phyloP scores from a whole-genome alignment of 140 eudicot genomes.

The Ambrosia hybrid region DNA sequence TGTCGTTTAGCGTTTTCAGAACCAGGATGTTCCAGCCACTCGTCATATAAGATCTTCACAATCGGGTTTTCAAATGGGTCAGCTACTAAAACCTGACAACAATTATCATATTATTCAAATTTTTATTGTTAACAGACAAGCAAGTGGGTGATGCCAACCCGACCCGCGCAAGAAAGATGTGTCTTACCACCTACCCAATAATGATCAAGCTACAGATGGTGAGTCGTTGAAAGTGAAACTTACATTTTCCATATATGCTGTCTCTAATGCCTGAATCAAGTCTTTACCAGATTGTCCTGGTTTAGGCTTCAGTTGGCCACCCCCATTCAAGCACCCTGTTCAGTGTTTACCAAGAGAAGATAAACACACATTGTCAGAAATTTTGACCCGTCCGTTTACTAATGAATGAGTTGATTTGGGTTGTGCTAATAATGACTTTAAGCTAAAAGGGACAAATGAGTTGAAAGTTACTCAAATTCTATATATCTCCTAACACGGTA shows the following conservation, averaged over 20 bases:
- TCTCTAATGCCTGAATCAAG: conserved; percentile 70
- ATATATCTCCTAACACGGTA: neutral
- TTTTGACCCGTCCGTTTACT: neutral
- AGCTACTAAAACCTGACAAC: conserved; percentile 51
- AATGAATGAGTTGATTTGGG: neutral
- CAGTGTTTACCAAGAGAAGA: conserved; percentile 23
- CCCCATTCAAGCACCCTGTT: conserved; percentile 97
- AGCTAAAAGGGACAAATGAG: neutral
- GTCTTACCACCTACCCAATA: too few relatives aligned
- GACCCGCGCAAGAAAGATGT: too few relatives aligned
- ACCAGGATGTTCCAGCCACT: conserved; percentile 88
- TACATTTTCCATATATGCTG: conserved; percentile 69
- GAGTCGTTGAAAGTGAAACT: conserved; percentile 23
- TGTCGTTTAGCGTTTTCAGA: conserved; percentile 72
- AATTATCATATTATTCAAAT: neutral
- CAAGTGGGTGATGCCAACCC: too few relatives aligned
- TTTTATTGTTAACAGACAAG: too few relatives aligned
- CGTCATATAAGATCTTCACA: conserved; percentile 52
- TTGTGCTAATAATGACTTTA: neutral
- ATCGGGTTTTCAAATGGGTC: conserved; percentile 76
- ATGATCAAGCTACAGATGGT: neutral
- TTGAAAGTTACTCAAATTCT: neutral
- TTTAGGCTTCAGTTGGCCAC: conserved; percentile 92
- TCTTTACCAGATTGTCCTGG: conserved; percentile 89
- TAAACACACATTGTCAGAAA: neutral